Conservation (phyloP, 2,329 filamentous ascomycete species). For the Aspergillus puulaauensis region DNA sequence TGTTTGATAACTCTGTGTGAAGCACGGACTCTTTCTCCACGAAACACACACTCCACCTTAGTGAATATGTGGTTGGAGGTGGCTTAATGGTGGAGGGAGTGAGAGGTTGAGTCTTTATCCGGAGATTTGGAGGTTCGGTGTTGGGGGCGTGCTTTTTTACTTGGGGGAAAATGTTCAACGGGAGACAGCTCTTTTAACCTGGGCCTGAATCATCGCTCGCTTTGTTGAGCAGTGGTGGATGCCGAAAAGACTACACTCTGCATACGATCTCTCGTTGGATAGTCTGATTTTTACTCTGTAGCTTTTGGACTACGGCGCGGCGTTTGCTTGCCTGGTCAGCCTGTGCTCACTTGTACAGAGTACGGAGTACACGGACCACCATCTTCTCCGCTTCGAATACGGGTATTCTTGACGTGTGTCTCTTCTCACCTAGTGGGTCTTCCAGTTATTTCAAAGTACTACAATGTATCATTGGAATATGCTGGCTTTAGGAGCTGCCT, state of each 20-base stretch:
- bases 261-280: background rate
- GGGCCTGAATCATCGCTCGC: background rate
- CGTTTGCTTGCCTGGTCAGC: background rate
- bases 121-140: slow-evolving; percentile 1
- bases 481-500: background rate
- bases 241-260: background rate
- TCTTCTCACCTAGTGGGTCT: background rate
- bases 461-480: background rate
- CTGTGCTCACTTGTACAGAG: background rate
- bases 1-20: background rate
- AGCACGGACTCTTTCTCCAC: background rate
- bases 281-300: slow-evolving; percentile 10
- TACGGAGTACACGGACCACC: background rate
- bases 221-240: slow-evolving; percentile 4
- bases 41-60: slow-evolving; percentile 9
- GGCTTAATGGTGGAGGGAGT: slow-evolving; percentile 1
- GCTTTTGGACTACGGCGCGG: background rate
- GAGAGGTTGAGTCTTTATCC: slow-evolving; percentile 12
- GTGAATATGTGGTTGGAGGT: background rate
- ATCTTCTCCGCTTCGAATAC: background rate
- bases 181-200: background rate
- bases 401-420: background rate
- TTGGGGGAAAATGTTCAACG: background rate
- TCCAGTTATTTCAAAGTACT: background rate
- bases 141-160: background rate